These are phyloP conservation scores for Diplodia seriata DNA, from an alignment of 2,329 filamentous ascomycete genomes.

Conservation along the genomic window DNA sequence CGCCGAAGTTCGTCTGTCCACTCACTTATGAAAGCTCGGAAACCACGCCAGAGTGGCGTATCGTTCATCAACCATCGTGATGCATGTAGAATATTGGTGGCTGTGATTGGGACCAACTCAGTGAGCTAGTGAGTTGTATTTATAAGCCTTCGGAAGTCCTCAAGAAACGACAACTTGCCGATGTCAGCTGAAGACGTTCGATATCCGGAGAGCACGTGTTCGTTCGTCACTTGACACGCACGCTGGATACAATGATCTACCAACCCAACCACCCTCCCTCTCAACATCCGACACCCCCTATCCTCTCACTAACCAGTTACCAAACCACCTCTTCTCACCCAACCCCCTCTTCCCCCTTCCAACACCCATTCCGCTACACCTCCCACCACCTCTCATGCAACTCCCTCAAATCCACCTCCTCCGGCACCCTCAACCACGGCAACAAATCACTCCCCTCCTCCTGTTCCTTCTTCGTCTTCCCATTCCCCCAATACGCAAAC, in stretches of 20 bases:
- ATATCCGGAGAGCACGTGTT: too few species aligned
- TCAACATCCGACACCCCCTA: conserved; percentile 24
- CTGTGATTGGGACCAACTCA: neutral
- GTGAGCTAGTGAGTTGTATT: neutral
- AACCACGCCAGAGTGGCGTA: too few species aligned
- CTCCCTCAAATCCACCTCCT: conserved; percentile 65
- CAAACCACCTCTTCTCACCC: too few species aligned
- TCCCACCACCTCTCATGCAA: conserved; percentile 72
- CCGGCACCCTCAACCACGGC: conserved; percentile 65
- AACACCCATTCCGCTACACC: too few species aligned
- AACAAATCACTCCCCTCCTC: conserved; percentile 66
- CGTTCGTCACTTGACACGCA: too few species aligned
- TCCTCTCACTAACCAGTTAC: too few species aligned
- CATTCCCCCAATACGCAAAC: conserved; percentile 72
- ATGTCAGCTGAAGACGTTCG: neutral
- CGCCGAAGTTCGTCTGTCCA: too few species aligned
- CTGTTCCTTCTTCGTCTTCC: conserved; percentile 67
- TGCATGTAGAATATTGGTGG: neutral
- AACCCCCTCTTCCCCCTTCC: too few species aligned
- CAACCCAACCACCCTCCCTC: neutral
- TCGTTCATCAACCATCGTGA: too few species aligned
- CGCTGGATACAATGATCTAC: too few species aligned
- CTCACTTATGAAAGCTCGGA: too few species aligned
- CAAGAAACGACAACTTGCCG: neutral
- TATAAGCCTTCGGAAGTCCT: neutral